Evolutionary conservation across 1,139 yeast species (phyloP).

Genomic region (Suhomyces anneliseae): DNA sequence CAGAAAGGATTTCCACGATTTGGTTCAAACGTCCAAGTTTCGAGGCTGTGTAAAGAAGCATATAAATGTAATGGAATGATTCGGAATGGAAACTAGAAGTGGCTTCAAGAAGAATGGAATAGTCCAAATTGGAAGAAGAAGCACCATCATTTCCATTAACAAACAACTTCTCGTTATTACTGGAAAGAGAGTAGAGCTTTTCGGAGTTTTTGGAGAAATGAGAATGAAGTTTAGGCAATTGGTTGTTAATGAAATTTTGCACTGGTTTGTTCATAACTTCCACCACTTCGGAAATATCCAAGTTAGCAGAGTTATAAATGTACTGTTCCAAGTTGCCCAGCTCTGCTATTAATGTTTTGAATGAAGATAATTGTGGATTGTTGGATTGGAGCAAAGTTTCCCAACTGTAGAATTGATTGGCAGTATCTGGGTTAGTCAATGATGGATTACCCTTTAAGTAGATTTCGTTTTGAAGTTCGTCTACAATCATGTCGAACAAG

Average conservation of each 20-base stretch:
- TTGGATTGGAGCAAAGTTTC: constrained; percentile 27
- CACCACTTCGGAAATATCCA: constrained; percentile 56
- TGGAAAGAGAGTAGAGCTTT: constrained; percentile 1
- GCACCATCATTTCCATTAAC: constrained; percentile 13
- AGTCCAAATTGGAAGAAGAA: constrained; percentile 19
- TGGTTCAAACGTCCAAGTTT: constrained; percentile 64
- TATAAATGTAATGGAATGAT: constrained; percentile 57
- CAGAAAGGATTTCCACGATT: constrained; percentile 56
- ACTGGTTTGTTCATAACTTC: constrained; percentile 48
- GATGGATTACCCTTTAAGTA: constrained; percentile 50
- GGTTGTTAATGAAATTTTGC: constrained; percentile 29
- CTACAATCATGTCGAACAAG: constrained; percentile 70
- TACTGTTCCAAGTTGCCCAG: constrained; percentile 57
- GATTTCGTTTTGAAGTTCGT: constrained; percentile 72
- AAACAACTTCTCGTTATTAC: constrained; percentile 2
- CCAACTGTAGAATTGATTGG: constrained; percentile 25
- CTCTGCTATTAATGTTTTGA: constrained; percentile 33
- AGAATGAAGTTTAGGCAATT: constrained; percentile 35
- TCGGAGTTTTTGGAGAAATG: constrained; percentile 20
- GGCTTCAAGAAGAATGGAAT: constrained; percentile 31
- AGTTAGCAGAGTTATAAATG: constrained; percentile 55
- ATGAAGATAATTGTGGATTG: constrained; percentile 35
- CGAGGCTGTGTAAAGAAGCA: constrained; percentile 57
- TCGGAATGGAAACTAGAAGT: constrained; percentile 35
- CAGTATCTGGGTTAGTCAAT: constrained; percentile 2